Percentiles rank a stretch among this genome's conserved stretches.
Conservation (phyloP, 208 protist genomes). For the Wallacemonas sp. region DNA sequence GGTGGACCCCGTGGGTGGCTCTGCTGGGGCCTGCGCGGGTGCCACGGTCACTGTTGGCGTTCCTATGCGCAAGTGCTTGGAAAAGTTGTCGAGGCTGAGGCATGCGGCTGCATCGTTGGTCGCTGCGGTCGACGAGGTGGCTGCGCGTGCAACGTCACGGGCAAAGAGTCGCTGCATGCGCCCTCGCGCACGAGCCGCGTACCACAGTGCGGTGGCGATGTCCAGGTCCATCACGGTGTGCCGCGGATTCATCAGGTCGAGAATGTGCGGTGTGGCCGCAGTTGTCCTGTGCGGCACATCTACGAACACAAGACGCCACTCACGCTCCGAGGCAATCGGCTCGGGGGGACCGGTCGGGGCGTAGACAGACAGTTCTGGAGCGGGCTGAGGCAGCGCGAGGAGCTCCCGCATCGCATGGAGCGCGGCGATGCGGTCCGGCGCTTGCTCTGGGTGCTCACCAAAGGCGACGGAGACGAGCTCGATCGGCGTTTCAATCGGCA, state of each 20-base stretch:
- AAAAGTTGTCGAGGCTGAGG: slow-evolving; percentile 16
- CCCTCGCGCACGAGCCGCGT: slow-evolving; percentile 83
- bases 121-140: not conserved
- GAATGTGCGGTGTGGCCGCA: slow-evolving; percentile 45
- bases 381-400: slow-evolving; percentile 54
- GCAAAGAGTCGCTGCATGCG: slow-evolving; percentile 68
- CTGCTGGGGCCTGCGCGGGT: slow-evolving; percentile 8
- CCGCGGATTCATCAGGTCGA: slow-evolving; percentile 72
- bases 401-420: slow-evolving; percentile 81
- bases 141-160: slow-evolving; percentile 27
- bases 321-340: slow-evolving; percentile 29
- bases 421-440: slow-evolving; percentile 84
- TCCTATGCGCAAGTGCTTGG: slow-evolving; percentile 15
- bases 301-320: slow-evolving; percentile 90
- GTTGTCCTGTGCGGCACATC: slow-evolving; percentile 61
- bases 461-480: slow-evolving; percentile 96
- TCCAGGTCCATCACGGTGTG: slow-evolving; percentile 95
- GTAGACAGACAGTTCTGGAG: slow-evolving; percentile 8
- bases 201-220: slow-evolving; percentile 95
- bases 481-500: slow-evolving; percentile 83
- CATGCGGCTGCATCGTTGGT: too few species aligned
- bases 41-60: not conserved
- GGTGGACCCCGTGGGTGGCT: slow-evolving; percentile 15
- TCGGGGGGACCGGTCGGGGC: slow-evolving; percentile 1
- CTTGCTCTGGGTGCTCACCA: slow-evolving; percentile 67